phyloP scores from a whole-genome alignment of 2,329 filamentous ascomycete genomes.

The Pseudocercospora fuligena region DNA sequence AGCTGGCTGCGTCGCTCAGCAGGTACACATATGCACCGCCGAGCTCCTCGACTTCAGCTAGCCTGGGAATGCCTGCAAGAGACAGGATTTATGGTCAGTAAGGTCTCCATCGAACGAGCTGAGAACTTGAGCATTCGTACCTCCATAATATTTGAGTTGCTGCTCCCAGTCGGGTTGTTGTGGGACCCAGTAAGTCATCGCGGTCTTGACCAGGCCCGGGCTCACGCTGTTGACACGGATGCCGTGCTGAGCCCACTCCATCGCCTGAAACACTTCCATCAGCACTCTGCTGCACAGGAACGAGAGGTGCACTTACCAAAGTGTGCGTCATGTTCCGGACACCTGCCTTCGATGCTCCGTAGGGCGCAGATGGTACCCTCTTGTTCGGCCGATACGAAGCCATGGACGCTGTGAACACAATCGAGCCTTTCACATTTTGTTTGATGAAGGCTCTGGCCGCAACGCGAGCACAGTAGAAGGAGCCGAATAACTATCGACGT shows the following conservation, averaged over 20 bases:
- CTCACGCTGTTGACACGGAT: slow-evolving; percentile 31
- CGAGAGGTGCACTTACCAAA: slow-evolving; percentile 49
- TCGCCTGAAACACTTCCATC: slow-evolving; percentile 41
- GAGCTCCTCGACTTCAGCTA: slow-evolving; percentile 40
- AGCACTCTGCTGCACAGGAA: slow-evolving; percentile 42
- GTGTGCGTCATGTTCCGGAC: slow-evolving; percentile 49
- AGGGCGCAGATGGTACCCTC: slow-evolving; percentile 40
- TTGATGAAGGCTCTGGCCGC: slow-evolving; percentile 54
- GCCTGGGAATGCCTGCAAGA: slow-evolving; percentile 9
- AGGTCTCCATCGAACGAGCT: neutral
- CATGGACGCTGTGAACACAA: slow-evolving; percentile 56
- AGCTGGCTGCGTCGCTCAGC: slow-evolving; percentile 26
- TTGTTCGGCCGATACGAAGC: slow-evolving; percentile 52
- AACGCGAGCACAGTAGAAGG: slow-evolving; percentile 50
- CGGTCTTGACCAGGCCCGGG: slow-evolving; percentile 21
- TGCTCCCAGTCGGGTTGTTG: slow-evolving; percentile 32
- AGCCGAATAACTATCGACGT: slow-evolving; percentile 48
- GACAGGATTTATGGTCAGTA: neutral
- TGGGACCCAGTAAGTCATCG: slow-evolving; percentile 43
- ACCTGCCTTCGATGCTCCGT: slow-evolving; percentile 49
- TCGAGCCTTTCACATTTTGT: slow-evolving; percentile 49
- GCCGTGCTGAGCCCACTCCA: slow-evolving; percentile 46
- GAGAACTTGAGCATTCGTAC: neutral
- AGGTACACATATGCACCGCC: slow-evolving; percentile 21
- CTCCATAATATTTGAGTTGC: slow-evolving; percentile 26